Conservation (phyloP, 202 grass and related monocot species). For the Carex arenaria region DNA sequence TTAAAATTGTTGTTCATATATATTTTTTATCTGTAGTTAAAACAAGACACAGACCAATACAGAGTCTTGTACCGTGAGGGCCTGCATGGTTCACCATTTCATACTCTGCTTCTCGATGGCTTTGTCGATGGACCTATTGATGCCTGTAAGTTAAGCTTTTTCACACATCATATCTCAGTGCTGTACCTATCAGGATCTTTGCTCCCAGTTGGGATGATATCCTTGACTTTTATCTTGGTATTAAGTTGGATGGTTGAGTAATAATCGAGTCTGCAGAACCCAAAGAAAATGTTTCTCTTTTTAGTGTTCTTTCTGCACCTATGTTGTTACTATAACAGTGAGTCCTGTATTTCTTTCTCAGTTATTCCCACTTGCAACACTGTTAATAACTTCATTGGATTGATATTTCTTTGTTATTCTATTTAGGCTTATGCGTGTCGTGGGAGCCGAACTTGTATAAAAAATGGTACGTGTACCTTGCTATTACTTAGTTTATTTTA, state of each 20-base stretch:
- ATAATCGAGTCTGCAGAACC: not conserved
- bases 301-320: not conserved
- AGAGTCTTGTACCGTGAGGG: constrained; percentile 87
- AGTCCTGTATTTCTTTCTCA: not conserved
- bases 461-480: constrained; percentile 65
- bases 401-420: constrained; percentile 22
- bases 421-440: constrained; percentile 80
- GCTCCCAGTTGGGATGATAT: not conserved
- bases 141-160: constrained; percentile 63
- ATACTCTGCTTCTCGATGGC: constrained; percentile 80
- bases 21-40: constrained; percentile 47
- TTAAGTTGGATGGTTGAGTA: not conserved
- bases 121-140: constrained; percentile 91
- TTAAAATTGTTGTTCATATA: not conserved
- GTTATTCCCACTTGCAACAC: not conserved
- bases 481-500: not conserved
- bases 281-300: not conserved
- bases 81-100: constrained; percentile 74
- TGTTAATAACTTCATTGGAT: not conserved
- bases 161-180: not conserved
- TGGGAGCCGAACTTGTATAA: constrained; percentile 75
- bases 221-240: not conserved
- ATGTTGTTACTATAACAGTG: not conserved
- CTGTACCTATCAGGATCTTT: not conserved
- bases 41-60: constrained; percentile 85